Evolutionary conservation across 371 early-diverging fungal genomes (phyloP).

Genomic region (Rhizopus sp.): DNA sequence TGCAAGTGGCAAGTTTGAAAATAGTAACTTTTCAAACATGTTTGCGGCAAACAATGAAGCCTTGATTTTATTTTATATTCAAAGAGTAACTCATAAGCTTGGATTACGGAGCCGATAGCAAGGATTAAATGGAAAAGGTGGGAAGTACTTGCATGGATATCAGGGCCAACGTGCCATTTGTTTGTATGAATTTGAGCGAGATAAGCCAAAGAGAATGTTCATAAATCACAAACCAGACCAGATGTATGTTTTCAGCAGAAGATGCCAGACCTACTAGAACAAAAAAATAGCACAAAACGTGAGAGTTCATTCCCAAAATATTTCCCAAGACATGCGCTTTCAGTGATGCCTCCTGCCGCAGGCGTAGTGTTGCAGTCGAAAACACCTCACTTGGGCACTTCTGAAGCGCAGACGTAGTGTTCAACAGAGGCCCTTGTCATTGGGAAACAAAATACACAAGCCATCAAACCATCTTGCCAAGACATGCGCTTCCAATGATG

Average conservation of each 20-base stretch:
- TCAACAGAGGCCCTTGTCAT: constrained; percentile 4
- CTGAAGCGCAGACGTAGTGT: constrained; percentile 4
- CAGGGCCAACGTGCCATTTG: constrained; percentile 3
- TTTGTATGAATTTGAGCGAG: constrained; percentile 4
- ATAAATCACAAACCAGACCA: constrained; percentile 4
- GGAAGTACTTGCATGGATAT: constrained; percentile 4
- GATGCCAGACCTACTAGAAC: constrained; percentile 1
- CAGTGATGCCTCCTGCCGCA: constrained; percentile 2
- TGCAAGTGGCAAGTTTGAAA: constrained; percentile 4
- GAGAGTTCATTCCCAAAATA: constrained; percentile 3
- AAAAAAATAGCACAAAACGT: constrained; percentile 4
- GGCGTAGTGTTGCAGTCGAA: constrained; percentile 2
- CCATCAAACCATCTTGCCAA: no score
- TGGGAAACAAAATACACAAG: no score
- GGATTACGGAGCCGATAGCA: constrained; percentile 4
- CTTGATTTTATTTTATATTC: constrained; percentile 4
- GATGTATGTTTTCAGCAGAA: constrained; percentile 4
- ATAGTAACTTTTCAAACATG: constrained; percentile 3
- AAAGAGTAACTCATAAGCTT: constrained; percentile 4
- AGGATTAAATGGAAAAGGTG: constrained; percentile 4
- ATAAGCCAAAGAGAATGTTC: constrained; percentile 4
- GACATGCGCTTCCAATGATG: no score
- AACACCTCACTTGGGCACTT: constrained; percentile 2
- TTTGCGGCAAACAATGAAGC: constrained; percentile 4
- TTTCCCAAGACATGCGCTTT: constrained; percentile 3